Evolutionary conservation across 169 alveolate species (phyloP), one percentile per base, ranked within the genome.

Genomic region (Cryptosporidium sp.): DNA sequence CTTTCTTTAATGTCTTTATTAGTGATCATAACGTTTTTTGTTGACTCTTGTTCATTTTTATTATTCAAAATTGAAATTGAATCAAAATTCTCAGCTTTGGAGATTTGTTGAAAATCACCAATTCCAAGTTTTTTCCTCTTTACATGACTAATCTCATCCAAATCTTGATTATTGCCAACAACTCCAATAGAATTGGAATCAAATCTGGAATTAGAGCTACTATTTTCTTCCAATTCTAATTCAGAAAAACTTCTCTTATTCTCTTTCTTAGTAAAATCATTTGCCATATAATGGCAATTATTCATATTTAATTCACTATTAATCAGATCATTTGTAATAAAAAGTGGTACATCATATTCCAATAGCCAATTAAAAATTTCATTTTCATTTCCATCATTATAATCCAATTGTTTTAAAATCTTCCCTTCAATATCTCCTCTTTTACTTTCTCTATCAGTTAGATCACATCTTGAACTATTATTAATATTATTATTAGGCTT

Each of bases 221-320:
- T 12, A 8, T 56, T 31, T 12, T 35, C 70, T 4, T 56, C 60
- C 12, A 35, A 52, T 48, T 75, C 75, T n/a, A 42, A 31, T 21
- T 61, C 75, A 12, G 73, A 80, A 62, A 60, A 42, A 8, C 45
- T n/a, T 53, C 89, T 80, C 52, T 80, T 80, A 12, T 45, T 80
- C 16, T 35, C 58, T 58, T 35, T 56, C 31, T 37, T 73, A 31
- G 35, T 1, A 39, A 9, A 33, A 29, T 3, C 4, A 16, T 7
- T 31, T 31, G 31, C 53, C 5, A 26, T 16, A 29, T 67, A 37
- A 21, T 14, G 1, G 5, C 48, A 2, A 9, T 14, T 12, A 8
- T 4, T 61, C 69, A 61, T 3, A 48, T 48, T 2, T 18, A 33
- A 5, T 39, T 69, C 29, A 37, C 1, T 18, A 69, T 16, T 37